Evolutionary conservation across 345 rosid species (phyloP).

Genomic region (Toxicodendron radicans): DNA sequence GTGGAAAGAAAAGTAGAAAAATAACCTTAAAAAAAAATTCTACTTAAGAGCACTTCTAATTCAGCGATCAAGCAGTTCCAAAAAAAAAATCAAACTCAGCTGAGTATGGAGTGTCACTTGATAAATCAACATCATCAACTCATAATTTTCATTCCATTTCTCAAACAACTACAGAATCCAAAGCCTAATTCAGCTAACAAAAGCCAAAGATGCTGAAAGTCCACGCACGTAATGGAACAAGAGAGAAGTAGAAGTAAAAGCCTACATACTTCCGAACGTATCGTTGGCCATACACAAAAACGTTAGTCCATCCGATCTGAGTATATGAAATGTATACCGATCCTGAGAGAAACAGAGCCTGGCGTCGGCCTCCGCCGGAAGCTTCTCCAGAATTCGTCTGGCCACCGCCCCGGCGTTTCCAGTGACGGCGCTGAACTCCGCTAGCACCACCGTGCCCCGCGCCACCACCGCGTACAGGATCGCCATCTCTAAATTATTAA

Average conservation of each 20-base stretch:
- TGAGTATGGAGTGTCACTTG: not conserved
- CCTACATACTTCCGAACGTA: conserved; percentile 78
- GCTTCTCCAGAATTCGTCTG: conserved; percentile 87
- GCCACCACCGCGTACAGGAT: conserved; percentile 90
- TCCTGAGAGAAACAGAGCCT: conserved; percentile 95
- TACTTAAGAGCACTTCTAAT: not conserved
- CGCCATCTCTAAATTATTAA: conserved; percentile 54
- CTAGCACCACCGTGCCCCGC: conserved; percentile 84
- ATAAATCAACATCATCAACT: not conserved
- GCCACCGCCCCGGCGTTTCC: conserved; percentile 92
- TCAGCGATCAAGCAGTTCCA: not conserved
- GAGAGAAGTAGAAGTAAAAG: not conserved
- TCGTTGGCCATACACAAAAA: conserved; percentile 98
- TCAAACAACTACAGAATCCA: not conserved
- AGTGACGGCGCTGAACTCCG: conserved; percentile 95
- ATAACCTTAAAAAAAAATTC: not conserved
- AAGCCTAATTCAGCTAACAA: not conserved
- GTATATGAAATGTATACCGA: conserved; percentile 87
- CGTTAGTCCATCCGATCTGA: conserved; percentile 84
- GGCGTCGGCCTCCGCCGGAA: conserved; percentile 64
- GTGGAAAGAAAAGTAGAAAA: not conserved
- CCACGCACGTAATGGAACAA: not conserved
- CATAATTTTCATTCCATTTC: not conserved
- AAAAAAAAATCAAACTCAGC: no score
- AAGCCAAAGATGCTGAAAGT: not conserved